Percentiles rank a stretch among this genome's conserved stretches.
Evolutionary conservation across 139 green algal species (phyloP).

Genomic region (Picochlorum sp.): DNA sequence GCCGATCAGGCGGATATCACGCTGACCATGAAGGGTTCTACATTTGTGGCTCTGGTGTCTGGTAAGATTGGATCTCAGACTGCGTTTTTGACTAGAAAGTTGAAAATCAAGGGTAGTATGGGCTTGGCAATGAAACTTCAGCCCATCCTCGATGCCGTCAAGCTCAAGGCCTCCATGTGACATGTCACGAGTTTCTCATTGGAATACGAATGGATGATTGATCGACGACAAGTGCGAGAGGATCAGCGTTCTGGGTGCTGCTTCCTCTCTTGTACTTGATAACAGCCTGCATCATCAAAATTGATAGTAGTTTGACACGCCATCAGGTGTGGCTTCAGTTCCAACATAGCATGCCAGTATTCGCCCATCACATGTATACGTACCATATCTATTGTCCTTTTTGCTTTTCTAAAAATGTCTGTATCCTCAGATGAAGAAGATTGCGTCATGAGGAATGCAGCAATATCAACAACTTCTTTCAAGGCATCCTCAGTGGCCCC

Average conservation of each 20-base stretch:
- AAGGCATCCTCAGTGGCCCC: constrained; percentile 23
- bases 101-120: constrained; percentile 80
- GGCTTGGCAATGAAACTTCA: constrained; percentile 77
- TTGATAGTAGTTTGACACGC: too few species aligned
- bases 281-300: too few species aligned
- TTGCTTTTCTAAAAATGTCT: background rate
- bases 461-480: constrained; percentile 30
- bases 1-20: constrained; percentile 49
- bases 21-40: constrained; percentile 56
- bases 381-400: background rate
- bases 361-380: too few species aligned
- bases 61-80: constrained; percentile 79
- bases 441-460: background rate
- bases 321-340: too few species aligned
- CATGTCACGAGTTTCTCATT: background rate
- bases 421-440: background rate
- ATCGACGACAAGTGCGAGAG: too few species aligned
- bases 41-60: constrained; percentile 48
- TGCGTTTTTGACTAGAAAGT: constrained; percentile 80
- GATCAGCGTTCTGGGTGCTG: too few species aligned
- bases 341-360: too few species aligned
- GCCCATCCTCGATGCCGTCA: constrained; percentile 48
- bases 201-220: background rate
- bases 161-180: background rate
- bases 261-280: too few species aligned